Evolutionary conservation across 805 yeast genomes (phyloP), one percentile per base, ranked within the genome.

Genomic region (Pichia phayaonensis): DNA sequence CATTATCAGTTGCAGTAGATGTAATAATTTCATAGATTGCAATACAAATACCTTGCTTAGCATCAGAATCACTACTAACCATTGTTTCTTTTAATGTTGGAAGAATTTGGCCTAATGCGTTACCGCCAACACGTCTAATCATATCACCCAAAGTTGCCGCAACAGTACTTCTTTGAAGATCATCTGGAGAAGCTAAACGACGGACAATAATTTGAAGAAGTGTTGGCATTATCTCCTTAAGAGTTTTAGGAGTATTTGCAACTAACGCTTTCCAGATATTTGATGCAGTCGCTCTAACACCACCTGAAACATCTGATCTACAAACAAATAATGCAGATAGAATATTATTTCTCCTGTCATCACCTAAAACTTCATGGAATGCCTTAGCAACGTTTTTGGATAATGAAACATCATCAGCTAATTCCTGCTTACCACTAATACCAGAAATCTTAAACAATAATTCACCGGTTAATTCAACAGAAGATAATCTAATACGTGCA

Each of bases 221-320:
- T 6, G 89, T 75, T 29, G 97, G 95, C 55, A 94, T 69, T 54
- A 94, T 89, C 66, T 90, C 97, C 72, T 87, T 92, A 44, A 94
- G 85, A 4, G 96, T 87, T 63, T 86, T 82, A 42, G 99, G 98
- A 22, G 99, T 94, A 65, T 94, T 94, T 45, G 96, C 86, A 47
- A 94, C 97, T 63, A 94, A 74, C 0, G 96, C 89, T 70, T 90
- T 90, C 99, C 99, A 94, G 44, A 94, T 89, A 60, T 94, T 97
- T 53, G 88, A 80, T 13, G 98, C 83, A 24, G 95, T 86, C 56
- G 81, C 81, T 60, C 99, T 83, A 26, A 94, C 99, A 57, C 83
- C 75, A 58, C 88, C 88, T 39, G 94, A 79, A 40, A 83, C 79
- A 72, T 94, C 99, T 15, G 96, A 87, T 67, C 99, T 90, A 67